Percentiles rank a stretch among this genome's conserved stretches.
These are phyloP conservation scores for Oenanthe sinensis DNA, from an alignment of 129 eudicot genomes.

Conservation along the genomic window DNA sequence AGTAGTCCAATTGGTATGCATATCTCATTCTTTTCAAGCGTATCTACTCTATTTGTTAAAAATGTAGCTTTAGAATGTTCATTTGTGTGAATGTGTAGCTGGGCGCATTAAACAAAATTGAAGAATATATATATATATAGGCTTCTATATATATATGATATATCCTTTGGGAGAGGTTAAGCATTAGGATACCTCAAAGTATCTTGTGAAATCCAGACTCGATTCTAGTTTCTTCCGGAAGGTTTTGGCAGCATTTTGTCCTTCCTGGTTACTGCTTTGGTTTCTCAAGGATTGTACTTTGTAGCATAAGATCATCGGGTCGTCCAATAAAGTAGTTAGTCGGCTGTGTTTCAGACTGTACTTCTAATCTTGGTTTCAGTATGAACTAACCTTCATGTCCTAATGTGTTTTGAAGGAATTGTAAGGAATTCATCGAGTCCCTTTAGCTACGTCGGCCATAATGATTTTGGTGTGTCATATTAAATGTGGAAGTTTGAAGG, in stretches of 20 bases:
- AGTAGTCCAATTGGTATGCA: constrained; percentile 87
- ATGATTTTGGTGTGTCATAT: background rate
- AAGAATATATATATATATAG: no score
- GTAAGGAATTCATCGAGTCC: background rate
- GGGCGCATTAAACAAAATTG: no score
- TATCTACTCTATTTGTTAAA: background rate
- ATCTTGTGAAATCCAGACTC: no score
- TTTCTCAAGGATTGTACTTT: no score
- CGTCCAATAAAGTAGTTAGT: background rate
- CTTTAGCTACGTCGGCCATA: background rate
- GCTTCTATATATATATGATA: no score
- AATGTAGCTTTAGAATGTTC: background rate
- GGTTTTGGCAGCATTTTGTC: no score
- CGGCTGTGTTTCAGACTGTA: background rate
- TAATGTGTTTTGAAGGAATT: background rate
- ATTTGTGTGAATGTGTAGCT: background rate
- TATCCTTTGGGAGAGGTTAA: no score
- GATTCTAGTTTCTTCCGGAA: no score
- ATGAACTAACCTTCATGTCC: background rate
- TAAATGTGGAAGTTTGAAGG: background rate
- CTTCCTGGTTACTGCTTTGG: no score
- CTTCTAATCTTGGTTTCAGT: background rate
- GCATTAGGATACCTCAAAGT: no score
- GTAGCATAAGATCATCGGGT: background rate
- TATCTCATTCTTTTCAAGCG: background rate